Evolutionary conservation across 2,329 filamentous ascomycete species (phyloP).

Genomic region (Gliomastix tumulicola): DNA sequence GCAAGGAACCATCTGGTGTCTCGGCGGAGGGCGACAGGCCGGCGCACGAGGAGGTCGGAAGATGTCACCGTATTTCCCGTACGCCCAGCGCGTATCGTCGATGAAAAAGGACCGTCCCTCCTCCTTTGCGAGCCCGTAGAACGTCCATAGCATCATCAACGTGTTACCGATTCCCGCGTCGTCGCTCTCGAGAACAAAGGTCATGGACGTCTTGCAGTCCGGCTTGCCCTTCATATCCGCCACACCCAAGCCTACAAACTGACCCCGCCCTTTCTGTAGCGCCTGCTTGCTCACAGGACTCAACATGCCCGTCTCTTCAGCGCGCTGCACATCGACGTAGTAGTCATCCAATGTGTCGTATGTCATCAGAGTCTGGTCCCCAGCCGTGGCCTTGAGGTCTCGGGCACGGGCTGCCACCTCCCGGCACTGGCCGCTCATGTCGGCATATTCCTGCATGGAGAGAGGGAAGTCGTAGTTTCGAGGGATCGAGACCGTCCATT

Average conservation of each 20-base stretch:
- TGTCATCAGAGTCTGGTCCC: slow-evolving; percentile 35
- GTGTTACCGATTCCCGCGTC: slow-evolving; percentile 73
- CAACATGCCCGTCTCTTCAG: slow-evolving; percentile 57
- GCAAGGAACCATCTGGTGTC: slow-evolving; percentile 71
- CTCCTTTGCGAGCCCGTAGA: slow-evolving; percentile 70
- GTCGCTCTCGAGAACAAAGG: slow-evolving; percentile 65
- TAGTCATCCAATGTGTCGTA: slow-evolving; percentile 60
- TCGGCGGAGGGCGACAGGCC: slow-evolving; percentile 63
- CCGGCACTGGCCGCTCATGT: slow-evolving; percentile 61
- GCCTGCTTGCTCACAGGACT: slow-evolving; percentile 11
- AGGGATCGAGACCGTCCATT: slow-evolving; percentile 80
- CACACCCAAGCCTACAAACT: slow-evolving; percentile 40
- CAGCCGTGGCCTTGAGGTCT: slow-evolving; percentile 30
- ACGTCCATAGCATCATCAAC: slow-evolving; percentile 75
- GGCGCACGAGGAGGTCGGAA: slow-evolving; percentile 62
- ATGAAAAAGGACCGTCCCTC: slow-evolving; percentile 76
- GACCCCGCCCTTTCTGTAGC: slow-evolving; percentile 13
- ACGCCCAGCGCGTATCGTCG: slow-evolving; percentile 78
- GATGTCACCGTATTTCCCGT: slow-evolving; percentile 66
- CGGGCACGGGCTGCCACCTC: slow-evolving; percentile 55
- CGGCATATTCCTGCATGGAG: slow-evolving; percentile 55
- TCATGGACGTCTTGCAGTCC: slow-evolving; percentile 65
- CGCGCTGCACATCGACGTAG: slow-evolving; percentile 70
- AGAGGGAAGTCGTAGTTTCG: slow-evolving; percentile 60
- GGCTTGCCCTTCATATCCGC: slow-evolving; percentile 37